phyloP scores from a whole-genome alignment of 345 rosid genomes.

The Combretum micranthum region DNA sequence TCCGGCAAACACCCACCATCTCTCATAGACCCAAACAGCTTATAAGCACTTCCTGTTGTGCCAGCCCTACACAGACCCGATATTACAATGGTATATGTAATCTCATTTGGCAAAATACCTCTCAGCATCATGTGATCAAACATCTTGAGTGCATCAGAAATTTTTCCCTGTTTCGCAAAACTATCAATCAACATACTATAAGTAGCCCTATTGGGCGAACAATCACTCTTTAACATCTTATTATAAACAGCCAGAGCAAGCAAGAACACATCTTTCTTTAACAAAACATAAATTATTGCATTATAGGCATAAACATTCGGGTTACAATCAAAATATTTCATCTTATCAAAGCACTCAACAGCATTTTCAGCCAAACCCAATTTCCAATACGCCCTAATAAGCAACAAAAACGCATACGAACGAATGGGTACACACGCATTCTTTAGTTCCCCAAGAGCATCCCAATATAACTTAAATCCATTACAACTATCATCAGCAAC shows the following conservation, averaged over 20 bases:
- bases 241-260: constrained; percentile 60
- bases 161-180: constrained; percentile 43
- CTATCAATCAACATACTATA: constrained; percentile 61
- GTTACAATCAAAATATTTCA: constrained; percentile 57
- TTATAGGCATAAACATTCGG: constrained; percentile 67
- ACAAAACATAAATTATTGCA: constrained; percentile 33
- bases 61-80: constrained; percentile 59
- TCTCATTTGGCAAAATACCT: constrained; percentile 44
- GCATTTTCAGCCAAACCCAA: constrained; percentile 57
- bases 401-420: constrained; percentile 43
- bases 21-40: constrained; percentile 61
- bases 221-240: constrained; percentile 57
- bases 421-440: constrained; percentile 22
- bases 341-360: constrained; percentile 63
- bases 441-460: constrained; percentile 47
- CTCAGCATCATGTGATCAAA: constrained; percentile 63
- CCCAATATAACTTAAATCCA: constrained; percentile 52
- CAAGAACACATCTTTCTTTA: constrained; percentile 32
- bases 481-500: constrained; percentile 22
- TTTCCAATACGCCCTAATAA: constrained; percentile 53
- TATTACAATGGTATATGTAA: constrained; percentile 44
- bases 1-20: constrained; percentile 45
- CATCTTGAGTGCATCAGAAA: constrained; percentile 57
- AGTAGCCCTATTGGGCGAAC: constrained; percentile 44
- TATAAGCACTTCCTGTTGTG: constrained; percentile 48